Evolutionary conservation across 2,329 filamentous ascomycete species (phyloP), one percentile per base, ranked within the genome.

Genomic region (Helminthosporium solani): DNA sequence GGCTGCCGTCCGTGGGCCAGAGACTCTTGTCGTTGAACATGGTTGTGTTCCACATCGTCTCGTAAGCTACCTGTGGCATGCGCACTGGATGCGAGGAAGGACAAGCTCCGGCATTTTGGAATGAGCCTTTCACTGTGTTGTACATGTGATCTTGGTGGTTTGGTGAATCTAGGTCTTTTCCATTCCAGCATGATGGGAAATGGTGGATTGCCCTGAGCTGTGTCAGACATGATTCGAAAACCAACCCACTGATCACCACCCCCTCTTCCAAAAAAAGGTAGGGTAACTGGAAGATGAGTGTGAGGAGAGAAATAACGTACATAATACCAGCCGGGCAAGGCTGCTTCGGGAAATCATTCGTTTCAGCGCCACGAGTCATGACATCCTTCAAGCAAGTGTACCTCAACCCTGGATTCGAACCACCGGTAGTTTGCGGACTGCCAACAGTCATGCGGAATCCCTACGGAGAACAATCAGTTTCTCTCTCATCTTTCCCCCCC

Each of bases 121-220:
- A 64, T 16, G 54, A 55, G n/a, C 55, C 59, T 27, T 53, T 58
- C 7, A 41, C 38, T 0, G 59, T 65, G 38, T 48, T 55, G 48
- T 53, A 62, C 60, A 65, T 65, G 47, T 64, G 59, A 34, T 48
- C 47, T 42, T 61, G 55, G 73, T 81, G 82, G 71, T 84, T 76
- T 41, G 76, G 73, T 39, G 84, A 73, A 46, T 79, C 82, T 35
- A 78, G 75, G 39, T 76, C 67, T 44, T 72, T 68, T 34, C 84
- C 85, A 68, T 88, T 79, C 77, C 86, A 88, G 76, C 85, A 61
- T 30, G 58, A 33, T 1, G 54, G 58, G 38, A 61, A 63, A 45
- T 64, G 59, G 25, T 63, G 58, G 2, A 59, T 56, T 8, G 57
- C 60, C 23, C 23, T 25, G 23, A 25, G 23, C 5, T 25, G 9